These are phyloP conservation scores for Teunomyces barrocoloradensis DNA, from an alignment of 805 yeast genomes.

Conservation along the genomic window DNA sequence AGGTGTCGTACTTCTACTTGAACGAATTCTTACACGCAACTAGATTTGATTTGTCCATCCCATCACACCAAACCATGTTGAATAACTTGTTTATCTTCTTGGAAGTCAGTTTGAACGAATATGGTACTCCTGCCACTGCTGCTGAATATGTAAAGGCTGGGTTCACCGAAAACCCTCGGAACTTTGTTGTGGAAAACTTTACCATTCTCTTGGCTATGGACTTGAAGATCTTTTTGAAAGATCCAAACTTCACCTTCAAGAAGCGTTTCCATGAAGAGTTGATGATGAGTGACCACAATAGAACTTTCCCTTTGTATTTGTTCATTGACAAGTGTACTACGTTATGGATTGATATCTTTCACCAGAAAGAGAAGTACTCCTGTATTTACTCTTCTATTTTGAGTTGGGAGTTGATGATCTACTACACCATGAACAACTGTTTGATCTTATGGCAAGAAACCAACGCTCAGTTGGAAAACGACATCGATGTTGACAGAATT, in stretches of 20 bases:
- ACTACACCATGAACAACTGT: slow-evolving; percentile 54
- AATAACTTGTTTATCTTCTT: slow-evolving; percentile 37
- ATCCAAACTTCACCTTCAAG: slow-evolving; percentile 58
- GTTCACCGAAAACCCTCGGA: slow-evolving; percentile 42
- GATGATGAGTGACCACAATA: slow-evolving; percentile 53
- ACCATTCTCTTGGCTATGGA: slow-evolving; percentile 53
- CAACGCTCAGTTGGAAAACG: slow-evolving; percentile 42
- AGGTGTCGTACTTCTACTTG: slow-evolving; percentile 31
- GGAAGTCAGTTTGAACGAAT: slow-evolving; percentile 40
- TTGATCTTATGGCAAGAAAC: slow-evolving; percentile 66
- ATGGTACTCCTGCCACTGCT: slow-evolving; percentile 40
- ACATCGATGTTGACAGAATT: slow-evolving; percentile 52
- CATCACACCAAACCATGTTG: slow-evolving; percentile 40
- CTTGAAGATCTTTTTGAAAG: slow-evolving; percentile 52
- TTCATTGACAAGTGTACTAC: slow-evolving; percentile 35
- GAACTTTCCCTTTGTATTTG: slow-evolving; percentile 49
- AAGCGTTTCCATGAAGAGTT: slow-evolving; percentile 63
- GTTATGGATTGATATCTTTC: slow-evolving; percentile 36
- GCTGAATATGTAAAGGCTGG: slow-evolving; percentile 49
- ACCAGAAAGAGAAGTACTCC: slow-evolving; percentile 29
- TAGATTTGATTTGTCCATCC: slow-evolving; percentile 35
- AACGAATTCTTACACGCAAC: slow-evolving; percentile 35
- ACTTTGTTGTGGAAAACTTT: slow-evolving; percentile 43
- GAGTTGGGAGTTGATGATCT: slow-evolving; percentile 55
- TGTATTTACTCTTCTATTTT: slow-evolving; percentile 40